Evolutionary conservation across 352 stramenopile genomes (phyloP), one percentile per base, ranked within the genome.

Genomic region (Phytophthora sp.): DNA sequence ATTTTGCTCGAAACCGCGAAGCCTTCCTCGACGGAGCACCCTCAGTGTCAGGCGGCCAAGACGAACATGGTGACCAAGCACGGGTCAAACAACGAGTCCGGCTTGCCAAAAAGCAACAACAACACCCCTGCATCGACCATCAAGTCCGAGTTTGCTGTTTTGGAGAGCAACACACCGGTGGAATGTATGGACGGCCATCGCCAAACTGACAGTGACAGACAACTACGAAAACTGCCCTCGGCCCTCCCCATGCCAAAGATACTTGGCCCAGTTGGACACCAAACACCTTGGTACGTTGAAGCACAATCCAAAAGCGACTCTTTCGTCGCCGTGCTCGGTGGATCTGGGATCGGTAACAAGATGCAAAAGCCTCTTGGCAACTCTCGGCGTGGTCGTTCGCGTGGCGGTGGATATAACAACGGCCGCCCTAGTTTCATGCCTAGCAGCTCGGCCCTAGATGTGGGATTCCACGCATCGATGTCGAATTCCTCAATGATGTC

Each of bases 381-480:
- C 17, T 55, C 52, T 1, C 28, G 34, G 15, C 39, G 51, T 24
- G 51, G 37, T 3, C 56, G 55, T 20, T 53, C 55, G 1, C 37
- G 57, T 50, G 63, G 6, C 6, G 39, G 45, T 15, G 41, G 32
- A 5, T 17, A 39, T 27, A 46, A 44, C 15, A 48, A 32, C 21
- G 53, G 30, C 5, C 67, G 56, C 4, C 68, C 71, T 5, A 75
- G 67, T 41, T 79, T 77, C 39, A 37, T 74, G 24, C 67, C 71
- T 1, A 77, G 58, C 24, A 56, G 30, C 13, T 72, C 51, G 23
- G 64, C 38, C 3, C 17, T 67, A 24, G 57, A 59, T 26, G 42
- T 42, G 48, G 61, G 28, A 20, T 66, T 62, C 24, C 39, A 62
- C 24, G 41, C 35, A 15, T 57, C 56, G 0, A 53, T 50, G 51